phyloP scores from a whole-genome alignment of 2,329 filamentous ascomycete species.

The Fusarium caatingaense region DNA sequence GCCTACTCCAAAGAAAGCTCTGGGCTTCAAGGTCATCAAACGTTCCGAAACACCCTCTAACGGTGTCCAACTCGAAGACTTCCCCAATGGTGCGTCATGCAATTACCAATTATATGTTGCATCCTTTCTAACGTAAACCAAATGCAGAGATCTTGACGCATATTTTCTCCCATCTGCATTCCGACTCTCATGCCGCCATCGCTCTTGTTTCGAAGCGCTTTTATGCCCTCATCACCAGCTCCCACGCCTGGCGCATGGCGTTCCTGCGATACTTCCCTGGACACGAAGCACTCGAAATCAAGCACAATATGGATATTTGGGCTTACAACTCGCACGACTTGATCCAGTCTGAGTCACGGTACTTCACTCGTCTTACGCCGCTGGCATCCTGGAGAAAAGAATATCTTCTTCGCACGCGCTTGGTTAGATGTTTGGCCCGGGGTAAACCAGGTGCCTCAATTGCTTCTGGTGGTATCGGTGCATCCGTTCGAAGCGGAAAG shows the following conservation, averaged over 20 bases:
- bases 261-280: conserved; percentile 93
- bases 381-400: conserved; percentile 96
- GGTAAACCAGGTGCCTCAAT: conserved; percentile 78
- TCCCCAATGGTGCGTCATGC: conserved; percentile 81
- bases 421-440: conserved; percentile 82
- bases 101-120: neutral
- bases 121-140: conserved; percentile 26
- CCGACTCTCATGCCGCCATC: conserved; percentile 83
- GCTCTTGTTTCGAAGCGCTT: conserved; percentile 90
- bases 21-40: conserved; percentile 68
- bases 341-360: conserved; percentile 77
- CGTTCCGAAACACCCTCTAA: conserved; percentile 54
- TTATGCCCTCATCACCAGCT: conserved; percentile 86
- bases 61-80: conserved; percentile 62
- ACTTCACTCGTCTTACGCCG: conserved; percentile 84
- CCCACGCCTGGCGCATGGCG: conserved; percentile 92
- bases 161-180: conserved; percentile 88
- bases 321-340: conserved; percentile 62
- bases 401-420: conserved; percentile 87
- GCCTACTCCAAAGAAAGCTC: conserved; percentile 58
- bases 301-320: conserved; percentile 53
- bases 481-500: conserved; percentile 68
- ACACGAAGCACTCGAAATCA: conserved; percentile 58
- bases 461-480: conserved; percentile 61
- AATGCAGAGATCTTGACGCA: conserved; percentile 87